Evolutionary conservation across 495 filamentous ascomycete species (phyloP).

Genomic region (Talaromyces nanjingensis): DNA sequence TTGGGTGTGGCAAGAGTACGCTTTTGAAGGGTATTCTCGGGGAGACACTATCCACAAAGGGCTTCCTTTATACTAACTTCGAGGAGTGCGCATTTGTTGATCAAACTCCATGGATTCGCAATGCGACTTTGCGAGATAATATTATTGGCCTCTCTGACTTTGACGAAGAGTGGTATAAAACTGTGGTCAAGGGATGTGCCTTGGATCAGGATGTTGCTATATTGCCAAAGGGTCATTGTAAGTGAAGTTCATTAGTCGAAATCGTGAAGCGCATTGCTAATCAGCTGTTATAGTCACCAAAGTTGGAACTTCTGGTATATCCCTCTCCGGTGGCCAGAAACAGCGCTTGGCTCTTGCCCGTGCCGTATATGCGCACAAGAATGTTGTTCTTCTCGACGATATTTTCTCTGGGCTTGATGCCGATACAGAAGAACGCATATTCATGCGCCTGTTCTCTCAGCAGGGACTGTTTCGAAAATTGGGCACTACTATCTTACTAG

Average conservation of each 20-base stretch:
- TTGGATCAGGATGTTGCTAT: constrained; percentile 48
- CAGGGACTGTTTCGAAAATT: constrained; percentile 46
- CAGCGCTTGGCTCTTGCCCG: constrained; percentile 63
- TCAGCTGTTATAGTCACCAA: neutral
- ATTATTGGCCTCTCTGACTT: constrained; percentile 48
- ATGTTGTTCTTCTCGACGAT: constrained; percentile 51
- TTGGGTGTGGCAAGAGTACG: constrained; percentile 25
- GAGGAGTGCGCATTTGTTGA: constrained; percentile 45
- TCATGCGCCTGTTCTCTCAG: constrained; percentile 46
- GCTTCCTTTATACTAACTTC: constrained; percentile 29
- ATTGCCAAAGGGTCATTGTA: constrained; percentile 56
- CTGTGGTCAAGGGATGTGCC: constrained; percentile 54
- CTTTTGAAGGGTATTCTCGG: constrained; percentile 20
- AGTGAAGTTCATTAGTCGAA: constrained; percentile 62
- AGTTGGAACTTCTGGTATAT: constrained; percentile 42
- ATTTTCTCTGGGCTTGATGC: constrained; percentile 55
- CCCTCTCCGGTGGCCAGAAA: constrained; percentile 70
- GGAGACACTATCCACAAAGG: constrained; percentile 31
- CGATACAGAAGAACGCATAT: constrained; percentile 55
- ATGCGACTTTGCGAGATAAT: constrained; percentile 50
- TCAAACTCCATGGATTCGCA: constrained; percentile 48
- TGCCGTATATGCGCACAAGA: constrained; percentile 46
- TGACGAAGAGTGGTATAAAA: constrained; percentile 50
- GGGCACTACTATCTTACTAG: constrained; percentile 33
- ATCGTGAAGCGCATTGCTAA: neutral